These are phyloP conservation scores for Entomophthora muscae DNA, from an alignment of 371 early-diverging fungal species.

Conservation along the genomic window DNA sequence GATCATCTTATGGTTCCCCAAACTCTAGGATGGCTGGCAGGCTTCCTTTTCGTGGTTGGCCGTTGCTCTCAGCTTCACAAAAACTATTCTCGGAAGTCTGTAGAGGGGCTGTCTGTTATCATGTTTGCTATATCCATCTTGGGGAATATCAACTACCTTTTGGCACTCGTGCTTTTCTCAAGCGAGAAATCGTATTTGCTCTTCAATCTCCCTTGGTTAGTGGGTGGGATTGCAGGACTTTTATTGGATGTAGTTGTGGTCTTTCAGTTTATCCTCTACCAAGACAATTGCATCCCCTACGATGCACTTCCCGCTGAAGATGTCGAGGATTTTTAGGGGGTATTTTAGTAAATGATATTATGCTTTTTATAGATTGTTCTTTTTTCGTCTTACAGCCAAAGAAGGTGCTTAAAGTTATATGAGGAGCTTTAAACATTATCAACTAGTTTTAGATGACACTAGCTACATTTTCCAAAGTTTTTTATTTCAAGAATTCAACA, in stretches of 20 bases:
- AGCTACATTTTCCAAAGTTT: no score
- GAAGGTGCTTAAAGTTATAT: no score
- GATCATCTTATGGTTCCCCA: neutral
- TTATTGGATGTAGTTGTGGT: conserved; percentile 23
- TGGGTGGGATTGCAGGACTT: conserved; percentile 22
- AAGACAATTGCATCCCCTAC: neutral
- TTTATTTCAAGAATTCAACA: no score
- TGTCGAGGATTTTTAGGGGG: no score
- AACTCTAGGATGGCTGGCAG: conserved; percentile 6
- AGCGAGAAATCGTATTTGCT: conserved; percentile 21
- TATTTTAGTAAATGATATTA: no score
- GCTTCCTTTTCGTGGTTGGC: conserved; percentile 20
- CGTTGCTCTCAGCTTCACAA: conserved; percentile 68
- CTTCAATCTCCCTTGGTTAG: conserved; percentile 31
- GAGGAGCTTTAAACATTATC: no score
- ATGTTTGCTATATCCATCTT: conserved; percentile 66
- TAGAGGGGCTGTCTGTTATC: conserved; percentile 46
- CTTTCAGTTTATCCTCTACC: conserved; percentile 6
- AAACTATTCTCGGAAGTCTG: conserved; percentile 45
- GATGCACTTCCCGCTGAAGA: neutral
- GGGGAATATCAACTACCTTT: conserved; percentile 29
- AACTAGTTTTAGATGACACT: no score
- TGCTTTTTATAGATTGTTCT: no score
- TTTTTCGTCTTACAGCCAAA: no score
- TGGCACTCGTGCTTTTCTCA: conserved; percentile 23